phyloP scores from a whole-genome alignment of 805 yeast species.

The Debaryomyces castellii region DNA sequence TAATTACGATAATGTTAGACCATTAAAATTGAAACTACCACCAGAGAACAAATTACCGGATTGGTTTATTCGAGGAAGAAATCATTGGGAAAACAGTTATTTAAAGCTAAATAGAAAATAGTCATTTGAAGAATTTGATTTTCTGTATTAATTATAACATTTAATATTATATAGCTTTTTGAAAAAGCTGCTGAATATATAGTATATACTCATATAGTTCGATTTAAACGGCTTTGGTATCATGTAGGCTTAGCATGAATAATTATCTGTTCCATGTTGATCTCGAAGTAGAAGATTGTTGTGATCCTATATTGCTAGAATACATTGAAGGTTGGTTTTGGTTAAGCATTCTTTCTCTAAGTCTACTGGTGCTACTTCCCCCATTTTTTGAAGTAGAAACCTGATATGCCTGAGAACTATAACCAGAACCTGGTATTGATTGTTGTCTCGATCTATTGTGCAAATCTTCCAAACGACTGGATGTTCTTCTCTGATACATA shows the following conservation, averaged over 20 bases:
- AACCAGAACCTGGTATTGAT: conserved; percentile 32
- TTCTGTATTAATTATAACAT: neutral
- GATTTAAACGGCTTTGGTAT: neutral
- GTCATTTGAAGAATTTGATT: too few relatives aligned
- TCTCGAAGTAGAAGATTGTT: neutral
- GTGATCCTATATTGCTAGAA: neutral
- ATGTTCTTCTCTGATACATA: conserved; percentile 29
- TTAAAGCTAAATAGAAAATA: conserved; percentile 9
- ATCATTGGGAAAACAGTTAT: conserved; percentile 60
- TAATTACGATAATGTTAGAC: conserved; percentile 35
- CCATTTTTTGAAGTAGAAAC: conserved; percentile 22
- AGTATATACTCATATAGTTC: neutral
- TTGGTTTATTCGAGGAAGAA: conserved; percentile 71
- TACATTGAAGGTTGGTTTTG: neutral
- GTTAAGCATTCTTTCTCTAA: conserved; percentile 29
- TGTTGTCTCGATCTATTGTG: conserved; percentile 41
- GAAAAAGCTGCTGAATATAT: neutral
- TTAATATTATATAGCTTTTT: neutral
- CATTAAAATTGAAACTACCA: conserved; percentile 54
- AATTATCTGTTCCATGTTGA: neutral
- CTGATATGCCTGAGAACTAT: conserved; percentile 18
- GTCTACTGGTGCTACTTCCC: conserved; percentile 23
- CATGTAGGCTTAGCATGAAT: neutral
- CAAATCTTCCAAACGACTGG: conserved; percentile 39
- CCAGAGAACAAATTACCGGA: conserved; percentile 61